Base-by-base conservation (phyloP, 768 basidiomycete genomes). In the Hypsizygus marmoreus region DNA sequence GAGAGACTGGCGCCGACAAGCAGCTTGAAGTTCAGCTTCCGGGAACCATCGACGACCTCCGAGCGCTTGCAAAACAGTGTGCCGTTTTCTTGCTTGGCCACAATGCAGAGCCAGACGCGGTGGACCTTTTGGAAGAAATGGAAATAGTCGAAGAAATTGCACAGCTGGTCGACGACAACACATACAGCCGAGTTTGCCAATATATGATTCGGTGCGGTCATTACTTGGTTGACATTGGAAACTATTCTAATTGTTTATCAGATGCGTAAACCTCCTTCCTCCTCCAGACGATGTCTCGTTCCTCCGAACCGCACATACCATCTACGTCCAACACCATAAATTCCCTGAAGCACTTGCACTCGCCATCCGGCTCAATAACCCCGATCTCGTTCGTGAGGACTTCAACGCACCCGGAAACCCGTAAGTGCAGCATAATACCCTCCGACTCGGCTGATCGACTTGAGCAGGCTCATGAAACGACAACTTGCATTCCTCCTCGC, bases 31-130 rank as follows among this genome's bases (percentile, higher is more conserved):
- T 57, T 14, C 66, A 75, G 36, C 65, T 75, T 13, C 70, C 75
- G 6, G 87, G 86, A 2, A 82, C 85, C 4, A 73, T 80, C 12
- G 86, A 91, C 16, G 88, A 92, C 47, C 75, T 98, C 34, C 79
- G 84, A 22, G 72, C 71, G 1, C 80, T 97, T 41, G 91, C 88
- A 0, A 74, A 88, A 47, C 80, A 91, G 59, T 91, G 97, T 58
- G 90, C 94, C 6, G 83, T 74, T 10, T 99, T 98, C 75, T 76
- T 98, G 53, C 72, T 98, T 11, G 75, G 77, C 13, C 97, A 98
- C 64, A 97, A 99, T 59, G 97, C 95, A 8, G 97, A 99, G 66
- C 95, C 94, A 23, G 97, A 99, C 63, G 97, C 95, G 0, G 95
- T 99, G 24, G 97, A 98, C 70, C 73, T 98, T 25, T 70, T 98